Conservation (phyloP, 495 filamentous ascomycete genomes). For the Cercophora samala region DNA sequence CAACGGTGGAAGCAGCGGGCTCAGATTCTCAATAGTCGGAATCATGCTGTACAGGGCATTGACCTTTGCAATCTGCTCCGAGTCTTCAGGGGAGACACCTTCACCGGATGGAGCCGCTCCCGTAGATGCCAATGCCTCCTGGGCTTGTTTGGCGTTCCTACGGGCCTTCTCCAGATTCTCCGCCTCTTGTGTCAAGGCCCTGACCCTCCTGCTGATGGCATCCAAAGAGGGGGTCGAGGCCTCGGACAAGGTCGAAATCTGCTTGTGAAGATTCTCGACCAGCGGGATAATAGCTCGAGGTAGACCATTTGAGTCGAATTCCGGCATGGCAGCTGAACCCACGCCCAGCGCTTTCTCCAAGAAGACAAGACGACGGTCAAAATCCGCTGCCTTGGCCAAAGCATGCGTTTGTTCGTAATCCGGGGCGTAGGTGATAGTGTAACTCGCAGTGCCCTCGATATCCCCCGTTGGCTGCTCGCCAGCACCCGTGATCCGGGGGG, state of each 20-base stretch:
- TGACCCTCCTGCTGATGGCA: conserved; percentile 66
- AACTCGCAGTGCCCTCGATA: conserved; percentile 34
- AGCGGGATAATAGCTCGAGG: conserved; percentile 71
- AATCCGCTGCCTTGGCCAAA: conserved; percentile 78
- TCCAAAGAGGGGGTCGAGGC: conserved; percentile 68
- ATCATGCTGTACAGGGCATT: conserved; percentile 89
- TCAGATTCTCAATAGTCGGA: conserved; percentile 80
- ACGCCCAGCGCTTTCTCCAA: conserved; percentile 83
- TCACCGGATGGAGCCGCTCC: conserved; percentile 39
- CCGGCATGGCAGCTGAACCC: conserved; percentile 61
- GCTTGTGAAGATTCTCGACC: conserved; percentile 71
- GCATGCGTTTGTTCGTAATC: conserved; percentile 59
- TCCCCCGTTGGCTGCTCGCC: conserved; percentile 11
- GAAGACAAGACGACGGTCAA: conserved; percentile 72
- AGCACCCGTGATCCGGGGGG: conserved; percentile 14
- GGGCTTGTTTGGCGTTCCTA: conserved; percentile 64
- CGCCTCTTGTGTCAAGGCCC: conserved; percentile 72
- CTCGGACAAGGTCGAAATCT: conserved; percentile 61
- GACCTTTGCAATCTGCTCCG: conserved; percentile 77
- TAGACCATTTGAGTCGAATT: conserved; percentile 54
- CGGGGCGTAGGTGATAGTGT: conserved; percentile 56
- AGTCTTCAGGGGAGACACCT: conserved; percentile 37
- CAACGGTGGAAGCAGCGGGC: conserved; percentile 79
- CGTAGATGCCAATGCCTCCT: conserved; percentile 54
- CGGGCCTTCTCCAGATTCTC: conserved; percentile 72